Percentiles rank a stretch among this genome's conserved stretches.
phyloP scores from a whole-genome alignment of 306 rosid genomes.

The Ochetophila trinervis region DNA sequence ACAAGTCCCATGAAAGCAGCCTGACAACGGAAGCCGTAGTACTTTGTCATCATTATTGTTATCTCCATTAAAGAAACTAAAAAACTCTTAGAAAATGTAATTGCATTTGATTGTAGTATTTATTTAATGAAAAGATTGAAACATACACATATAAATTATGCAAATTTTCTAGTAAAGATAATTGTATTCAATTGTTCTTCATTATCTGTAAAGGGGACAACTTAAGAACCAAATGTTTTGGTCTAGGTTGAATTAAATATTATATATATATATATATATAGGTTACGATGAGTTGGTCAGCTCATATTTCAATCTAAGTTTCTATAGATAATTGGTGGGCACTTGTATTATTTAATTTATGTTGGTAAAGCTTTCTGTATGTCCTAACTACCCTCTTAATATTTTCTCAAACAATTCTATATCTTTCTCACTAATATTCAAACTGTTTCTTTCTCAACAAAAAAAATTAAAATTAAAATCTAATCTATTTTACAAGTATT shows the following conservation, averaged over 20 bases:
- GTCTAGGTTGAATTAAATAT: slow-evolving; percentile 20
- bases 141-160: slow-evolving; percentile 1
- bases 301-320: slow-evolving; percentile 14
- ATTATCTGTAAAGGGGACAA: slow-evolving; percentile 36
- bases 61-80: too few relatives aligned
- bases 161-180: slow-evolving; percentile 9
- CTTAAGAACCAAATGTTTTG: slow-evolving; percentile 31
- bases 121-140: too few relatives aligned
- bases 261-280: slow-evolving; percentile 2
- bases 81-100: too few relatives aligned
- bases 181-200: slow-evolving; percentile 21
- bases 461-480: too few relatives aligned
- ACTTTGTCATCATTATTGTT: too few relatives aligned
- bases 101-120: too few relatives aligned
- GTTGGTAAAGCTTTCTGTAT: not conserved
- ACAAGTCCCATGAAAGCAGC: too few relatives aligned
- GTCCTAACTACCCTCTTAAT: slow-evolving; percentile 19
- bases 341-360: slow-evolving; percentile 21
- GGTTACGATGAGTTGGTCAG: slow-evolving; percentile 28
- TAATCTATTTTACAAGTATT: too few relatives aligned
- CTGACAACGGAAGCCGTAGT: too few relatives aligned
- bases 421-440: not conserved
- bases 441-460: not conserved
- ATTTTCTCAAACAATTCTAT: not conserved
- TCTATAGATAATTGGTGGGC: slow-evolving; percentile 6